Conservation (phyloP, 2,329 filamentous ascomycete species). For the Hymenoscyphus repandus region DNA sequence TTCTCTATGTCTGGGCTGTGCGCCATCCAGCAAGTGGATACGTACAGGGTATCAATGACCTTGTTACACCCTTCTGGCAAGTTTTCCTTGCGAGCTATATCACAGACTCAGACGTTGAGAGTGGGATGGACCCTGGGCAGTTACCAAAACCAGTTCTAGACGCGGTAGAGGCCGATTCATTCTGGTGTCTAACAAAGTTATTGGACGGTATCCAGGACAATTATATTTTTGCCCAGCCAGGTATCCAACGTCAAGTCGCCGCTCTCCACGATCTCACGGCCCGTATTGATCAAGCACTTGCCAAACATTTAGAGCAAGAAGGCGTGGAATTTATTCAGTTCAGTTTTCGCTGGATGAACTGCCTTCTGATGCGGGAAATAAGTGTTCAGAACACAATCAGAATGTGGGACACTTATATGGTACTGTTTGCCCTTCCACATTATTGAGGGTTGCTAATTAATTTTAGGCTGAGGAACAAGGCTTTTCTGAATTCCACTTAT, state of each 20-base stretch:
- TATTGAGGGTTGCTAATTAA: background rate
- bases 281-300: slow-evolving; percentile 77
- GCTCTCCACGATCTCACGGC: slow-evolving; percentile 85
- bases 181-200: slow-evolving; percentile 97
- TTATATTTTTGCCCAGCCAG: slow-evolving; percentile 95
- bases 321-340: slow-evolving; percentile 99
- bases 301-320: slow-evolving; percentile 84
- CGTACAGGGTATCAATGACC: slow-evolving; percentile 96
- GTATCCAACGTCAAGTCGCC: slow-evolving; percentile 89
- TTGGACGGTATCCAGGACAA: slow-evolving; percentile 99
- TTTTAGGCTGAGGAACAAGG: slow-evolving; percentile 93
- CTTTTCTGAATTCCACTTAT: slow-evolving; percentile 96
- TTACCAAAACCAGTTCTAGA: slow-evolving; percentile 86
- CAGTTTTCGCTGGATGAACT: slow-evolving; percentile 99
- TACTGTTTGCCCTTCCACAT: slow-evolving; percentile 41
- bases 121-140: slow-evolving; percentile 94
- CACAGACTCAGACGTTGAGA: slow-evolving; percentile 86
- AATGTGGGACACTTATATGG: slow-evolving; percentile 99
- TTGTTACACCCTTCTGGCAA: slow-evolving; percentile 97
- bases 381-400: slow-evolving; percentile 94
- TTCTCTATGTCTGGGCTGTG: slow-evolving; percentile 96
- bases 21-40: slow-evolving; percentile 96
- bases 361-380: slow-evolving; percentile 93
- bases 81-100: slow-evolving; percentile 94
- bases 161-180: slow-evolving; percentile 94